Evolutionary conservation across 2,329 filamentous ascomycete genomes (phyloP), one percentile per base, ranked within the genome.

Genomic region (Aspergillus caelatus): DNA sequence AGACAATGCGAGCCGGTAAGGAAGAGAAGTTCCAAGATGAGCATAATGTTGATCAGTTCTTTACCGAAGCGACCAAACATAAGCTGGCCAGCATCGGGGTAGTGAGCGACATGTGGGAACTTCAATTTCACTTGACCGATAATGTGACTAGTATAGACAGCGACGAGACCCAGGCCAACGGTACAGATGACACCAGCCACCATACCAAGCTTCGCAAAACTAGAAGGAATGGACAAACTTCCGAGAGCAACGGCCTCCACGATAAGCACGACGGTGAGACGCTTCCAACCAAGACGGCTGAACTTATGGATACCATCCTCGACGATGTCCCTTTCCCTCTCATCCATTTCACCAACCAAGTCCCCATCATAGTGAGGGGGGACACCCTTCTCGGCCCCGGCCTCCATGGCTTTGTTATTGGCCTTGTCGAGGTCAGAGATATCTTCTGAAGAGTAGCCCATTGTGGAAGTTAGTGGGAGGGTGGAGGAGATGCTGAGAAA

Each of bases 201-300:
- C 79, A 83, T 82, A 41, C 81, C 81, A 5, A 83, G 71, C 9
- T 74, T 80, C 2, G 80, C 80, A 58, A 83, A 82, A 32, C 80
- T 79, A 50, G 75, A 78, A 9, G 82, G 80, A 30, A 82, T 74
- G 58, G 80, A 81, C 63, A 83, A 73, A 43, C 77, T 79, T 45
- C 82, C 82, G 30, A 84, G 76, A 9, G 82, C 80, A 64, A 84
- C 82, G 34, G 82, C 81, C 68, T 84, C 82, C 60, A 83, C 82
- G 58, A 84, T 82, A 60, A 84, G 72, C 61, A 83, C 80, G 23
- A 84, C 73, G 1, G 81, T 83, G 43, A 83, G 73, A 26, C 81
- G 78, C 69, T 84, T 83, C 84, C 84, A 86, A 57, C 84, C 78
- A 10, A 61, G 30, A 52, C 68, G 68, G 54, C 62, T 69, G 62